Evolutionary conservation across 495 filamentous ascomycete genomes (phyloP), one percentile per base, ranked within the genome.

Genomic region (Cryomyces minteri): DNA sequence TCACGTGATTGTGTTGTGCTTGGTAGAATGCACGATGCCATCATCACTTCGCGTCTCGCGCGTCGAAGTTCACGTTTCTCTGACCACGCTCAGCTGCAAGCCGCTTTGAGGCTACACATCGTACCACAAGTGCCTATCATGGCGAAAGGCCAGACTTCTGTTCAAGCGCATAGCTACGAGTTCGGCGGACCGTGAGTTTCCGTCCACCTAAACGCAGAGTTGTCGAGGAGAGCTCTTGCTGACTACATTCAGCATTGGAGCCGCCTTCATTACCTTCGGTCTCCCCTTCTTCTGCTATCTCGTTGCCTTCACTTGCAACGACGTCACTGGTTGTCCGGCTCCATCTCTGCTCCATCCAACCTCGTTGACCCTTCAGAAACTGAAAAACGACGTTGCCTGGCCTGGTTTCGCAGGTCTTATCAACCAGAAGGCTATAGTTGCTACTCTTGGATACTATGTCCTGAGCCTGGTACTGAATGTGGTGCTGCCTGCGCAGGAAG

Each of bases 301-400:
- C 45, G 73, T 85, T 53, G 67, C 77, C 33, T 94, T 95, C 57
- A 63, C 84, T 52, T 95, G 90, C 71, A 96, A 94, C 58, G 90
- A 94, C 57, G 61, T 87, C 49, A 76, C 84, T 30, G 90, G 92
- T 44, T 96, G 92, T 53, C 92, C 90, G 9, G 77, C 83, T 5
- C 84, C 88, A 6, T 88, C 80, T n/a, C 67, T 90, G 29, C 72
- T 94, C 41, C 69, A 72, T 44, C 86, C 88, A 32, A 78, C 72
- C 39, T 77, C 74, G 25, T 64, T 94, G 32, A 73, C 73, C 33
- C 65, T 86, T 43, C 73, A 79, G 10, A 66, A 71, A 54, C 63
- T 94, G 54, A 88, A 88, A 59, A 47, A 64, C 37, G 86, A 94
- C 52, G 67, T 79, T 18, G 83, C 81, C 46, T 94, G 87, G 86